These are phyloP conservation scores for Globisporangium sylvaticum DNA, from an alignment of 352 stramenopile genomes.

Conservation along the genomic window DNA sequence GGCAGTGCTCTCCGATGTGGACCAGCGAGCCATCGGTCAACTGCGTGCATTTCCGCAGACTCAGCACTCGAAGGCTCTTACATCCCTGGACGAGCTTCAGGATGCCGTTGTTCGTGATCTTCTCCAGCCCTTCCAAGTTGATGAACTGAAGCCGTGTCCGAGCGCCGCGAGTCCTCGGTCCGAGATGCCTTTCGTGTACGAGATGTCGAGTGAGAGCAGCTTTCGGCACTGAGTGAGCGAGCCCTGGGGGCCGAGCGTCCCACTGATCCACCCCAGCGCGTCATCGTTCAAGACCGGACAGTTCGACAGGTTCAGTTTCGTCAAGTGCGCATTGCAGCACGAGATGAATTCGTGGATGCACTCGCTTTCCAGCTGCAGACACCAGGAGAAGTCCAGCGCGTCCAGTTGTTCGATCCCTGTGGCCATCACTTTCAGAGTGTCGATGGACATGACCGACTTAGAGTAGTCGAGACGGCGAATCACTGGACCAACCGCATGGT, in stretches of 20 bases:
- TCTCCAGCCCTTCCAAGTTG: constrained; percentile 65
- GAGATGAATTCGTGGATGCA: constrained; percentile 65
- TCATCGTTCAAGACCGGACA: constrained; percentile 68
- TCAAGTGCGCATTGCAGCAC: constrained; percentile 56
- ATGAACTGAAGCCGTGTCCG: constrained; percentile 60
- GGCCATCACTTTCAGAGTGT: constrained; percentile 68
- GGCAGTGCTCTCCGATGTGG: constrained; percentile 43
- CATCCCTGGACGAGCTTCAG: constrained; percentile 45
- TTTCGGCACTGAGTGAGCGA: constrained; percentile 57
- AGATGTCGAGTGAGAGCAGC: constrained; percentile 66
- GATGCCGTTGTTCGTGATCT: constrained; percentile 47
- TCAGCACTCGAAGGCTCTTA: constrained; percentile 50
- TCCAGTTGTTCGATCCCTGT: constrained; percentile 60
- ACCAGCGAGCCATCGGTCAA: constrained; percentile 44
- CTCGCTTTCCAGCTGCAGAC: constrained; percentile 47
- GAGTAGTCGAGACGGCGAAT: constrained; percentile 56
- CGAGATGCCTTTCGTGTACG: constrained; percentile 49
- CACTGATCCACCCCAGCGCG: constrained; percentile 65
- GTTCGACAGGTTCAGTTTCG: constrained; percentile 50
- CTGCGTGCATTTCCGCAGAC: constrained; percentile 57
- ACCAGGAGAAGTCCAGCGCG: constrained; percentile 55
- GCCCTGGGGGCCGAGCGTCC: constrained; percentile 53
- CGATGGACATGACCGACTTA: constrained; percentile 38
- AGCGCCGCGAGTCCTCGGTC: constrained; percentile 57
- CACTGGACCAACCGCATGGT: constrained; percentile 44